phyloP scores from a whole-genome alignment of 202 grass and related monocot genomes.

The Setaria italica region DNA sequence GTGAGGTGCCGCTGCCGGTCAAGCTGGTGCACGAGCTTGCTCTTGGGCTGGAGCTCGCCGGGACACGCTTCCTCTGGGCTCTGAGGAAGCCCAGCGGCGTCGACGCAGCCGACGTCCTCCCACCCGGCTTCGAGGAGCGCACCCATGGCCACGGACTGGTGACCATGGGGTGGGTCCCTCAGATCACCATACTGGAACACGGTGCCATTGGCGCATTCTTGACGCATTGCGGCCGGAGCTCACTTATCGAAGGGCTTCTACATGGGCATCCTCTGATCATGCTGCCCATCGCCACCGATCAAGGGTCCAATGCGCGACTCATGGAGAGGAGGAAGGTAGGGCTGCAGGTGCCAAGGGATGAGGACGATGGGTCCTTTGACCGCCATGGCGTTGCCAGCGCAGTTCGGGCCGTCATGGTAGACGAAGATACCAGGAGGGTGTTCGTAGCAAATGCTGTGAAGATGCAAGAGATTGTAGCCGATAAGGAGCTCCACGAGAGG shows the following conservation, averaged over 20 bases:
- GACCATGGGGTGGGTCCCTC: not conserved
- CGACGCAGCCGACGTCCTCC: not conserved
- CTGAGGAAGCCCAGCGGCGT: slow-evolving; percentile 23
- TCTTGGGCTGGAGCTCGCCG: slow-evolving; percentile 40
- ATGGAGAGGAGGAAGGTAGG: slow-evolving; percentile 34
- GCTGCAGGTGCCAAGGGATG: slow-evolving; percentile 24
- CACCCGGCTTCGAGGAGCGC: not conserved
- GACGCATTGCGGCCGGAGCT: slow-evolving; percentile 52
- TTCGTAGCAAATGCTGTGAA: not conserved
- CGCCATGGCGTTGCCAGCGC: not conserved
- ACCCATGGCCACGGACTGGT: not conserved
- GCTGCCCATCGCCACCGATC: slow-evolving; percentile 14
- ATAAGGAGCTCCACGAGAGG: slow-evolving; percentile 23
- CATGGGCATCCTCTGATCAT: slow-evolving; percentile 33
- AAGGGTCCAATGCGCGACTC: slow-evolving; percentile 13
- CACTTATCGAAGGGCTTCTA: slow-evolving; percentile 10
- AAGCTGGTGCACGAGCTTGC: slow-evolving; percentile 41
- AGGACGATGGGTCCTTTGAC: slow-evolving; percentile 13
- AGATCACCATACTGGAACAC: not conserved
- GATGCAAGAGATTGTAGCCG: not conserved
- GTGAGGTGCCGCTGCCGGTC: not conserved
- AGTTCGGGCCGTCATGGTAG: slow-evolving; percentile 11
- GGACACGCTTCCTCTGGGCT: slow-evolving; percentile 49
- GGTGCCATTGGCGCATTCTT: slow-evolving; percentile 27
- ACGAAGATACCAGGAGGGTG: not conserved